Percentiles rank a stretch among this genome's conserved stretches.
Conservation (phyloP, 768 basidiomycete genomes). For the Leccinellum albellum region DNA sequence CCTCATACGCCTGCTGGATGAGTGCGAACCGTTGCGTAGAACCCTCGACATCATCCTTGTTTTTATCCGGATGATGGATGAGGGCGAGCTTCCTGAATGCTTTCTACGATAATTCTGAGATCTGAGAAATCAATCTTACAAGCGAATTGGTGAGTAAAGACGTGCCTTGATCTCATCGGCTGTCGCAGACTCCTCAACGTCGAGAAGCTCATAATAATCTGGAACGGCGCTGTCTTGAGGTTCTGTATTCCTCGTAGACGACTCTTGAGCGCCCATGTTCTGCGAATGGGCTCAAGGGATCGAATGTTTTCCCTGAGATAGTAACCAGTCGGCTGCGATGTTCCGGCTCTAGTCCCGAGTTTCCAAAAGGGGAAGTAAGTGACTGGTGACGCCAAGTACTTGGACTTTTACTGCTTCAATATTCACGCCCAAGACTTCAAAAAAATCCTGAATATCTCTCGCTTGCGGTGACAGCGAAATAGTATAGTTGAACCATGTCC, state of each 20-base stretch:
- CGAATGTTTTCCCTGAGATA: too few species aligned
- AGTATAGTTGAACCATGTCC: slow-evolving; percentile 37
- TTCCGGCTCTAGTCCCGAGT: too few species aligned
- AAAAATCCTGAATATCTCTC: background rate
- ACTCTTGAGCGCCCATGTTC: slow-evolving; percentile 69
- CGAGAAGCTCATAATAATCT: slow-evolving; percentile 83
- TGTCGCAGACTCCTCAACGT: slow-evolving; percentile 77
- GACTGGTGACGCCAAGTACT: background rate
- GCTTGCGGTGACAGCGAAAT: background rate
- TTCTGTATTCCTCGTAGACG: slow-evolving; percentile 39
- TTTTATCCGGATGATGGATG: slow-evolving; percentile 87
- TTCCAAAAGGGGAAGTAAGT: slow-evolving; percentile 15
- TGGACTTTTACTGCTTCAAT: background rate
- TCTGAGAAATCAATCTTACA: slow-evolving; percentile 2
- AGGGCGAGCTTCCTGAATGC: slow-evolving; percentile 84
- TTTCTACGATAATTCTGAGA: slow-evolving; percentile 41
- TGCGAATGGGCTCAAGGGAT: background rate
- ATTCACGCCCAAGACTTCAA: background rate
- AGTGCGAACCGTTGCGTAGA: slow-evolving; percentile 84
- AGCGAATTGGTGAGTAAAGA: background rate
- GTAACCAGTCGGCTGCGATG: too few species aligned
- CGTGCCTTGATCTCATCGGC: slow-evolving; percentile 84
- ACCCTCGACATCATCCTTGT: slow-evolving; percentile 74
- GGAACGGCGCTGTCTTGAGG: slow-evolving; percentile 28
- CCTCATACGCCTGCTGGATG: slow-evolving; percentile 96